Evolutionary conservation across 2,329 filamentous ascomycete genomes (phyloP).

Genomic region (Colletotrichum acutatum): DNA sequence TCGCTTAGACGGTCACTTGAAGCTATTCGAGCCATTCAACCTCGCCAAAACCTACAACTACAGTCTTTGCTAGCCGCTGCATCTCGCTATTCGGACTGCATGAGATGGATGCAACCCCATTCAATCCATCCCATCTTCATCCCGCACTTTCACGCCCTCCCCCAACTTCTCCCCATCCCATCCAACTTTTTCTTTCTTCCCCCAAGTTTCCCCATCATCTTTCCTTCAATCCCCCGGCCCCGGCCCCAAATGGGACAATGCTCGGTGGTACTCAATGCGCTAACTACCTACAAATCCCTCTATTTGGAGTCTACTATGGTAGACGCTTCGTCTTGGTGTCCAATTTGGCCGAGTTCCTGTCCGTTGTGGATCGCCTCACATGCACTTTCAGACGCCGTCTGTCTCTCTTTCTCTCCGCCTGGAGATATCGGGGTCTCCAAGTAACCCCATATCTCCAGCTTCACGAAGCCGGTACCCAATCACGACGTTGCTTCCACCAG

Average conservation of each 20-base stretch:
- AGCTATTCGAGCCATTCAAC: slow-evolving; percentile 18
- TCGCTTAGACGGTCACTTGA: slow-evolving; percentile 1
- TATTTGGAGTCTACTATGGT: neutral
- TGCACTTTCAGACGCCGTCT: slow-evolving; percentile 13
- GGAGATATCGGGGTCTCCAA: slow-evolving; percentile 23
- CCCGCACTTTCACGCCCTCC: slow-evolving; percentile 4
- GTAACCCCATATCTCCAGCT: slow-evolving; percentile 19
- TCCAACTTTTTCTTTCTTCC: slow-evolving; percentile 19
- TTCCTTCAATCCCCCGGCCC: slow-evolving; percentile 31
- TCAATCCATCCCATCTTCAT: slow-evolving; percentile 25
- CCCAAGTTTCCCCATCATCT: slow-evolving; percentile 27
- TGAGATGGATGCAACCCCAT: slow-evolving; percentile 12
- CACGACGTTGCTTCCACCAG: neutral
- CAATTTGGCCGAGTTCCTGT: slow-evolving; percentile 37
- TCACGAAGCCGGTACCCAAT: slow-evolving; percentile 20
- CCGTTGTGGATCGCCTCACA: slow-evolving; percentile 28
- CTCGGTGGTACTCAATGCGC: slow-evolving; percentile 42
- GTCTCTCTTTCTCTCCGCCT: neutral
- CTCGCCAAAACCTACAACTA: slow-evolving; percentile 3
- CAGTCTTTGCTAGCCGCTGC: neutral
- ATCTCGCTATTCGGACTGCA: neutral
- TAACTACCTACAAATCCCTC: slow-evolving; percentile 30
- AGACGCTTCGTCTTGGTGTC: slow-evolving; percentile 28
- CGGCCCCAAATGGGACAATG: slow-evolving; percentile 40
- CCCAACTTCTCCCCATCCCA: slow-evolving; percentile 1